A percentile compares a stretch with the other conserved stretches of the same genome.
phyloP scores from a whole-genome alignment of 1,284 basidiomycete species.

The Somion occarium region DNA sequence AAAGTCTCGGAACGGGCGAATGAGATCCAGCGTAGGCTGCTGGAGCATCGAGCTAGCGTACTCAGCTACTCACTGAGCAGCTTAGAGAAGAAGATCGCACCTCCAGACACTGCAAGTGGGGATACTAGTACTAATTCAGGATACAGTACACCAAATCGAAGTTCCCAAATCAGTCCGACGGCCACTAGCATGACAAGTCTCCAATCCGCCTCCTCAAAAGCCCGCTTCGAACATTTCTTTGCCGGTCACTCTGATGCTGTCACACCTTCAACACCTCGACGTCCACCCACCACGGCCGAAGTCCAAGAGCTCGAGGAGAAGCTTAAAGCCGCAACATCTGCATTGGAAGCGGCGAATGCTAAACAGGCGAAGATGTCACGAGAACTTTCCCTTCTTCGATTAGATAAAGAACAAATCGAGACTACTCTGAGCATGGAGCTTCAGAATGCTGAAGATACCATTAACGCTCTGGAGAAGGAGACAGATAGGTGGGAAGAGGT shows the following conservation, averaged over 20 bases:
- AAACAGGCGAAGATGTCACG: slow-evolving; percentile 56
- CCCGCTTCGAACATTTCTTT: slow-evolving; percentile 69
- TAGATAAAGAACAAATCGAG: slow-evolving; percentile 65
- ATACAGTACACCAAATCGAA: slow-evolving; percentile 47
- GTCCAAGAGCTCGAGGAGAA: slow-evolving; percentile 37
- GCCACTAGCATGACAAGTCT: slow-evolving; percentile 41
- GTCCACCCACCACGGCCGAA: slow-evolving; percentile 24
- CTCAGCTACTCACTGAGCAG: slow-evolving; percentile 65
- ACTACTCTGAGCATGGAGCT: slow-evolving; percentile 59
- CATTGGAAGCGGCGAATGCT: slow-evolving; percentile 51
- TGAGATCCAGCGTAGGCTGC: slow-evolving; percentile 55
- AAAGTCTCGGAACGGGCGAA: slow-evolving; percentile 55
- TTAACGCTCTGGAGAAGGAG: slow-evolving; percentile 56
- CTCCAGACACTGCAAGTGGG: slow-evolving; percentile 20
- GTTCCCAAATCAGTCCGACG: slow-evolving; percentile 47
- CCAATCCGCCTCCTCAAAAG: slow-evolving; percentile 33
- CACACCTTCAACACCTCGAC: slow-evolving; percentile 33
- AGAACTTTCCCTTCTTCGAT: slow-evolving; percentile 51
- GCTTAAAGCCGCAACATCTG: slow-evolving; percentile 51
- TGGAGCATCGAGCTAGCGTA: slow-evolving; percentile 76
- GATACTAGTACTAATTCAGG: slow-evolving; percentile 40
- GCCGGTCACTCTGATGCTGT: slow-evolving; percentile 69
- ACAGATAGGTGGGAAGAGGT: slow-evolving; percentile 50
- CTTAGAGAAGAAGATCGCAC: slow-evolving; percentile 56
- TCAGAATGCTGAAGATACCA: slow-evolving; percentile 59